Evolutionary conservation across 2,329 filamentous ascomycete genomes (phyloP), one percentile per base, ranked within the genome.

Genomic region (Aspergillus brasiliensis): DNA sequence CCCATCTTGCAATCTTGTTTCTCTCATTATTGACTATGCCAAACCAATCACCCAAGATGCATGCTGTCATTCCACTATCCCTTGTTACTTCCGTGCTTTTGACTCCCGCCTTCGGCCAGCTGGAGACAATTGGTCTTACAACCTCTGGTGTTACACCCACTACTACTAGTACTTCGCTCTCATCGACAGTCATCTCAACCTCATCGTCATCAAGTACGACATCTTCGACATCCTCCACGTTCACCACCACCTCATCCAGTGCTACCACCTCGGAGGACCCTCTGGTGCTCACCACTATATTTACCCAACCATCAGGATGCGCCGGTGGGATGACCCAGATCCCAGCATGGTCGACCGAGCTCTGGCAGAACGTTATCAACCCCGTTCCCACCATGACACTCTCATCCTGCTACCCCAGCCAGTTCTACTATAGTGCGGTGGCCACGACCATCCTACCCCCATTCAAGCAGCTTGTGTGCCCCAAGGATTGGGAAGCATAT

Each of bases 341-440:
- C 11, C 27, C 57, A 17, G n/a, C 57, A 13, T 54, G 57, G 51
- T 47, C 37, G 10, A 44, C 25, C 17, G 25, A 54, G 40, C 57
- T 58, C 17, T 49, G 57, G 51, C 57, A 58, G 27, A 58, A 58
- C 28, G 48, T 58, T 15, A 19, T 58, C 49, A 54, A 58, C 31
- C 49, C 49, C 37, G 51, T 54, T 6, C 57, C 49, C 28, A 58
- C 57, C 5, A 37, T 58, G 38, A 54, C 57, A 2, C 40, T 58
- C 8, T 48, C 57, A 6, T 58, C 57, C 8, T 58, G 57, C 49
- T 58, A 58, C 19, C 57, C 38, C 15, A 54, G 57, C 23, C 57
- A 58, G 38, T 58, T 54, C 40, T 58, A 53, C 38, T 58, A 47
- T 31, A 55, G 57, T 4, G 57, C 57, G 5, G 38, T 54, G 19